Conservation (phyloP, 2,329 filamentous ascomycete species). For the Aspergillus eucalypticola region DNA sequence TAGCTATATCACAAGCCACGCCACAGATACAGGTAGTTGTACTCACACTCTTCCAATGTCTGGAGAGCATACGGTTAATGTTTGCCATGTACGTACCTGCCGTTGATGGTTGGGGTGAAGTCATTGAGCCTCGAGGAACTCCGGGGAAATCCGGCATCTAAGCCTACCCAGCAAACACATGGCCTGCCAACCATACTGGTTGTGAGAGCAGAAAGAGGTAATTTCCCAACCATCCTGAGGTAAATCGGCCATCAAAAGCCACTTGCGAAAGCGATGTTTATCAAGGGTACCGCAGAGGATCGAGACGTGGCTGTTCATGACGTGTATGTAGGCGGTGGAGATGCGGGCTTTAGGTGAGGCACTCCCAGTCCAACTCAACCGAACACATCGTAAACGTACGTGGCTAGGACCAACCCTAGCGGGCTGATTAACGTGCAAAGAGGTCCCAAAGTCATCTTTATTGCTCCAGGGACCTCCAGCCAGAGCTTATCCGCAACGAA, state of each 20-base stretch:
- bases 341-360: slow-evolving; percentile 7
- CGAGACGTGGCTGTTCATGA: slow-evolving; percentile 8
- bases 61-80: background rate
- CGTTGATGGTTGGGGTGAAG: background rate
- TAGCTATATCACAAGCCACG: slow-evolving; percentile 10
- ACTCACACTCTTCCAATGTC: background rate
- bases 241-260: background rate
- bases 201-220: background rate
- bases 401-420: background rate
- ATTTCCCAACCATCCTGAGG: background rate
- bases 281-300: background rate
- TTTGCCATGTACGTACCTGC: background rate
- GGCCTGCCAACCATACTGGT: background rate
- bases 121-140: background rate
- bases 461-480: background rate
- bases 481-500: background rate
- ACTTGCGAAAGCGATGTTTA: background rate
- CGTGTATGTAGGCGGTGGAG: slow-evolving; percentile 14
- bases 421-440: background rate
- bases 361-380: slow-evolving; percentile 7
- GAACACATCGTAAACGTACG: background rate
- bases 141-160: background rate
- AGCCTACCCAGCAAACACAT: background rate
- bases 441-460: background rate
- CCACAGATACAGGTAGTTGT: background rate